Conservation (phyloP, 768 basidiomycete genomes). For the Psilocybe sp. region DNA sequence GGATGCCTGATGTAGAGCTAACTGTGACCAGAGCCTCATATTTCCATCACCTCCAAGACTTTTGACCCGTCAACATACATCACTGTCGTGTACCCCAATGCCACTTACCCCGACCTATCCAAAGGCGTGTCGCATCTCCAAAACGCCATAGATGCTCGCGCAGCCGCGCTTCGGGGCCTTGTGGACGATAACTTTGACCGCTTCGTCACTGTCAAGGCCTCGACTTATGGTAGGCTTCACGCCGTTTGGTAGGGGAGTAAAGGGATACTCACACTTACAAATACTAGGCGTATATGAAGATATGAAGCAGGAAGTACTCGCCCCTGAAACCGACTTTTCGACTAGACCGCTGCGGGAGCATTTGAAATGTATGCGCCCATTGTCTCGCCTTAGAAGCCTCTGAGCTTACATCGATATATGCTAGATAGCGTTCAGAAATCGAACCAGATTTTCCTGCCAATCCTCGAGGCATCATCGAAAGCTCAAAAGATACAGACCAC, state of each 20-base stretch:
- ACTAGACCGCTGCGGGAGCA: constrained; percentile 79
- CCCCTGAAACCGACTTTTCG: constrained; percentile 73
- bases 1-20: neutral
- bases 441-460: constrained; percentile 92
- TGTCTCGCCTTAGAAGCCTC: neutral
- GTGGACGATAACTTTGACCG: constrained; percentile 98
- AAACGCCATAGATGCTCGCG: constrained; percentile 78
- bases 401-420: neutral
- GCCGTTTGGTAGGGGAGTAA: neutral
- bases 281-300: constrained; percentile 77
- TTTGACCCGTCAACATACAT: constrained; percentile 95
- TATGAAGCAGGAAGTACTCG: constrained; percentile 89
- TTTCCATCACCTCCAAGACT: constrained; percentile 84
- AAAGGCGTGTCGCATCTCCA: constrained; percentile 70
- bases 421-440: constrained; percentile 86
- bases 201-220: constrained; percentile 94
- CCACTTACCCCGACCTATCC: constrained; percentile 87
- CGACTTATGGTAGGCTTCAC: constrained; percentile 71
- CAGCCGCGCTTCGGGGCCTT: constrained; percentile 87
- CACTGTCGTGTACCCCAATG: constrained; percentile 87
- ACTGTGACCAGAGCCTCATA: constrained; percentile 58
- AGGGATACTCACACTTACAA: neutral
- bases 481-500: constrained; percentile 90
- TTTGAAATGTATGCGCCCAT: constrained; percentile 63
- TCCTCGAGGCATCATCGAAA: constrained; percentile 92